Percentiles rank a stretch among this genome's conserved stretches.
Evolutionary conservation across 495 filamentous ascomycete species (phyloP).

Genomic region (Aspergillus nanangensis): DNA sequence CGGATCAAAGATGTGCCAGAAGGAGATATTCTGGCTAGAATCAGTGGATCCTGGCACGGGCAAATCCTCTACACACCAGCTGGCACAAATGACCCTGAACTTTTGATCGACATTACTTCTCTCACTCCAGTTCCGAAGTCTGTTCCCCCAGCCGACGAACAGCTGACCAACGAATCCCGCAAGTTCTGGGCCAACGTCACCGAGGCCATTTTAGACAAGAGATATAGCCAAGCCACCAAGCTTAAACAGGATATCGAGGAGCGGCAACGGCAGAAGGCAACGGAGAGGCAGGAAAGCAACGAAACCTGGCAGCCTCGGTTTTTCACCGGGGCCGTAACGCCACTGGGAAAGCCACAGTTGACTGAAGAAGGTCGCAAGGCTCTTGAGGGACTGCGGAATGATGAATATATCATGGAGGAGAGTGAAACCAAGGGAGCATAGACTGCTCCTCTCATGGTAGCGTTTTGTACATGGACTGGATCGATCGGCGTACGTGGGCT

Average conservation of each 20-base stretch:
- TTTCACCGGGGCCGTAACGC: constrained; percentile 71
- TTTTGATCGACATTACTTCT: constrained; percentile 82
- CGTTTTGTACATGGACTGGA: constrained; percentile 3
- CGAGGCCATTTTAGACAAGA: constrained; percentile 77
- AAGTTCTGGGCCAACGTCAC: constrained; percentile 87
- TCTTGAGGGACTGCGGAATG: constrained; percentile 62
- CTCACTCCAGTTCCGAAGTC: constrained; percentile 72
- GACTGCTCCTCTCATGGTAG: constrained; percentile 9
- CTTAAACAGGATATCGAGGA: constrained; percentile 92
- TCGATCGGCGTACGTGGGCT: constrained; percentile 1
- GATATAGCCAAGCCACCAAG: constrained; percentile 77
- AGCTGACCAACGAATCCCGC: constrained; percentile 86
- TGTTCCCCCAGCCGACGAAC: constrained; percentile 67
- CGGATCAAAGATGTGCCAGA: constrained; percentile 81
- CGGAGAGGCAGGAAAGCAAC: constrained; percentile 62
- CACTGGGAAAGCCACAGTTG: constrained; percentile 72
- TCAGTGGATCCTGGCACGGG: constrained; percentile 80
- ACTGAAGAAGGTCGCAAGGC: constrained; percentile 71
- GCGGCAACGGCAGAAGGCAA: constrained; percentile 75
- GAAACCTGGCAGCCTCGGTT: constrained; percentile 83
- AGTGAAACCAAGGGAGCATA: constrained; percentile 40
- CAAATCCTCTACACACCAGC: constrained; percentile 62
- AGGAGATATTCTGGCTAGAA: constrained; percentile 73
- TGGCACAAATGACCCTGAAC: constrained; percentile 56
- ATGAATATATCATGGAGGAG: constrained; percentile 52